Conservation (phyloP, 306 rosid species). For the Cucurbita argyrosperma region DNA sequence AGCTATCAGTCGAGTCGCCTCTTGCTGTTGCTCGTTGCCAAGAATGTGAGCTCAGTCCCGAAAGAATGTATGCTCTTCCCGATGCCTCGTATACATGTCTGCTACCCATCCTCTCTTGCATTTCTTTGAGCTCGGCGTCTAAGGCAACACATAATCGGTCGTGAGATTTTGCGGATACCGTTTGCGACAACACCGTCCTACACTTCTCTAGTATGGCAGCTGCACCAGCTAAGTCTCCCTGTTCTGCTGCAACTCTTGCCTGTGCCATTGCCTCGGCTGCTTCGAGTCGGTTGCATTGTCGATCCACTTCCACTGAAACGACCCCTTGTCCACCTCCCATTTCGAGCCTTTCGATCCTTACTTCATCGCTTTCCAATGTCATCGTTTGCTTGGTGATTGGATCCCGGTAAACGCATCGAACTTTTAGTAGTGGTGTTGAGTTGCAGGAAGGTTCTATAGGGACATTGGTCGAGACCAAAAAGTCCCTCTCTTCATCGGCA, state of each 20-base stretch:
- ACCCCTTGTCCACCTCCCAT: constrained; percentile 29
- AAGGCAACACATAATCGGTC: constrained; percentile 72
- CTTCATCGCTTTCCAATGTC: constrained; percentile 51
- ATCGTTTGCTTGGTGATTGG: constrained; percentile 53
- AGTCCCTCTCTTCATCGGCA: constrained; percentile 96
- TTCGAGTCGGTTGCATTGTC: constrained; percentile 80
- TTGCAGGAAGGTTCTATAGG: constrained; percentile 37
- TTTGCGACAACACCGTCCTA: constrained; percentile 41
- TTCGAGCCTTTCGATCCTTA: constrained; percentile 52
- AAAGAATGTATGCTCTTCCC: constrained; percentile 91
- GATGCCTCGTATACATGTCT: constrained; percentile 93
- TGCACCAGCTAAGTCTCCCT: constrained; percentile 61
- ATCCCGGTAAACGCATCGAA: constrained; percentile 64
- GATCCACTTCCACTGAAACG: constrained; percentile 75
- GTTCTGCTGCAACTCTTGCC: constrained; percentile 71
- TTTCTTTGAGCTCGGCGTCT: constrained; percentile 95
- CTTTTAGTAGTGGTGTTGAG: constrained; percentile 60
- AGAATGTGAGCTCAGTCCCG: constrained; percentile 94
- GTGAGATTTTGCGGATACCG: constrained; percentile 46
- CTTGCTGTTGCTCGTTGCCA: constrained; percentile 99
- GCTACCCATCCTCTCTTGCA: constrained; percentile 92
- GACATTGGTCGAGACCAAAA: constrained; percentile 62
- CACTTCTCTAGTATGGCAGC: constrained; percentile 66
- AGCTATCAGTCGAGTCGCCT: constrained; percentile 84
- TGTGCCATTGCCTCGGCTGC: constrained; percentile 90